Base-by-base conservation (phyloP, 2,329 filamentous ascomycete species). In the Raffaelea deltoideospora region DNA sequence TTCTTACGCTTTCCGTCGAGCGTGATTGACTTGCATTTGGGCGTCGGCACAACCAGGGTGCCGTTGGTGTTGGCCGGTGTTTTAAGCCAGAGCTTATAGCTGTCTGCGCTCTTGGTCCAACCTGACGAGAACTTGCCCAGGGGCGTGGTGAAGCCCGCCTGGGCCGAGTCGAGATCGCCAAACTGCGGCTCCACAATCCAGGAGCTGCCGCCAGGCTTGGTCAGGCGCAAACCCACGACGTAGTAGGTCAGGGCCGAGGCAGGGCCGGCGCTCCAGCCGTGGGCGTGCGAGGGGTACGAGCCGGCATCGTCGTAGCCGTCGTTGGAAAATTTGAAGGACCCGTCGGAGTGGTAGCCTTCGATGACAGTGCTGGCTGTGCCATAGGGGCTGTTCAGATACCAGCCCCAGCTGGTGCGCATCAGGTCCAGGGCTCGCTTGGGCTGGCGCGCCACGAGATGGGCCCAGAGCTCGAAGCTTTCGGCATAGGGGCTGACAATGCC, bases 401-500 rank as follows among this genome's bases (percentile, higher is more conserved):
- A 76, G 14, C 71, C 72, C 72, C 72, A 76, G 35, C 57, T 61
- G 11, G 55, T 55, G 5, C 68, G 63, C 28, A 76, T 67, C 19
- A 76, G 59, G n/a, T 68, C 57, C 0, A 77, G 53, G 0, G 71
- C 69, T 23, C 70, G 63, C 6, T 53, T 48, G 2, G 69, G 48
- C 38, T 63, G 56, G 0, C 60, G 56, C 1, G 62, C 61, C 1
- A 55, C 50, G 10, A 74, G 54, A 43, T 76, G 72, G 2, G 60
- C 70, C 48, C 69, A 64, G 22, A 76, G 58, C 46, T 77, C 72
- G 43, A 76, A 65, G 19, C 62, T 66, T 13, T 65, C 65, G 34
- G 72, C 65, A 48, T 73, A 76, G 0, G 68, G 65, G 2, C 64
- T 67, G 27, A 76, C 60, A 43, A 73, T 74, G n/a, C n/a, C n/a